A percentile compares a stretch with the other conserved stretches of the same genome.
Evolutionary conservation across 2,329 filamentous ascomycete genomes (phyloP).

Genomic region (Alternaria metachromatica): DNA sequence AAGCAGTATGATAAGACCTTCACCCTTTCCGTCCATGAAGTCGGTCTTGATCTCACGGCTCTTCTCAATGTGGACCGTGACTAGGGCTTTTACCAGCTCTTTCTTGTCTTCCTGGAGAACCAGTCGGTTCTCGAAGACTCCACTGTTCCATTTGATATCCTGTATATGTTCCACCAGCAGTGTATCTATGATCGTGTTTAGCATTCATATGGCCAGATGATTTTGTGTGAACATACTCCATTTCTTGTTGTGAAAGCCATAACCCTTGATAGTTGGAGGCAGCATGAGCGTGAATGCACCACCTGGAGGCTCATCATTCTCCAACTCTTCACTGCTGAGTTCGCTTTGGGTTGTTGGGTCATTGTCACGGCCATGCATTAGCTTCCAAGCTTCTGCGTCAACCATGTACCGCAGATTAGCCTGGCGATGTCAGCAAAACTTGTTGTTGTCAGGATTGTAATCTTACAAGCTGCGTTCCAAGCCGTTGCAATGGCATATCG

Average conservation of each 20-base stretch:
- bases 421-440: neutral
- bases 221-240: neutral
- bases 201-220: neutral
- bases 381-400: neutral
- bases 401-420: neutral
- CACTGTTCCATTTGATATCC: neutral
- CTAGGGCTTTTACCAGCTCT: neutral
- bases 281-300: neutral
- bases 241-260: neutral
- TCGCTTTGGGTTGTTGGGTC: neutral
- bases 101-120: neutral
- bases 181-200: fast-evolving
- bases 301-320: neutral
- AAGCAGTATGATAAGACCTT: slow-evolving; percentile 23
- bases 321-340: neutral
- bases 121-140: neutral
- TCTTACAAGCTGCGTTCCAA: neutral
- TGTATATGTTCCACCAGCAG: neutral
- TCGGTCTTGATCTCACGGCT: slow-evolving; percentile 18
- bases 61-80: neutral
- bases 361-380: neutral
- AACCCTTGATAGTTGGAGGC: neutral
- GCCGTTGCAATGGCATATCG: fast-evolving
- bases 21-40: slow-evolving; percentile 53
- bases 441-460: fast-evolving